These are phyloP conservation scores for Tetrapyrgos nigripes DNA, from an alignment of 1,284 basidiomycete species.

Conservation along the genomic window DNA sequence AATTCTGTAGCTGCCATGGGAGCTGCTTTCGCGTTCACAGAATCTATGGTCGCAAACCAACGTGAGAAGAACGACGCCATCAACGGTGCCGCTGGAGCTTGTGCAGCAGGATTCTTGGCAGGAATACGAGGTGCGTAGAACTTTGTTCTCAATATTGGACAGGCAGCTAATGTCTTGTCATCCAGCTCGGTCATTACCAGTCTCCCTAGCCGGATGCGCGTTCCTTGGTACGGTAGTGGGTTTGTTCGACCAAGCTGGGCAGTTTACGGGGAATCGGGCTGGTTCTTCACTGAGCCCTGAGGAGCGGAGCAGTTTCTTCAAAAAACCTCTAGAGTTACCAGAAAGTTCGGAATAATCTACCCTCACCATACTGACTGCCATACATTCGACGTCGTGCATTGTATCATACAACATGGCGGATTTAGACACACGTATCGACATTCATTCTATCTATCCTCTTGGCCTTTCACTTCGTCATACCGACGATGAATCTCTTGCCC, in stretches of 20 bases:
- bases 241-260: slow-evolving; percentile 84
- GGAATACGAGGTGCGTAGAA: slow-evolving; percentile 83
- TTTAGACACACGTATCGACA: background rate
- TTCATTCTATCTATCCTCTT: background rate
- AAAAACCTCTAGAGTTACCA: slow-evolving; percentile 43
- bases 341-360: slow-evolving; percentile 3
- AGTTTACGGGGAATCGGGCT: slow-evolving; percentile 54
- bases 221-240: slow-evolving; percentile 85
- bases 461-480: slow-evolving; percentile 28
- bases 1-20: slow-evolving; percentile 83
- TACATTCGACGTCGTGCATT: background rate
- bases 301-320: slow-evolving; percentile 76
- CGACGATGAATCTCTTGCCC: slow-evolving; percentile 48
- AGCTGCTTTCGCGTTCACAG: slow-evolving; percentile 85
- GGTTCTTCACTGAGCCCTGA: slow-evolving; percentile 58
- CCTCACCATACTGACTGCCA: background rate
- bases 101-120: slow-evolving; percentile 92
- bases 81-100: slow-evolving; percentile 89
- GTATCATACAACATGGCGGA: no score
- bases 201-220: slow-evolving; percentile 83
- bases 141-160: slow-evolving; percentile 11
- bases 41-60: slow-evolving; percentile 82
- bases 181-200: slow-evolving; percentile 83
- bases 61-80: slow-evolving; percentile 83
- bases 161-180: slow-evolving; percentile 16